Evolutionary conservation across 345 rosid species (phyloP), one percentile per base, ranked within the genome.

Genomic region (Boechera divaricarpa): DNA sequence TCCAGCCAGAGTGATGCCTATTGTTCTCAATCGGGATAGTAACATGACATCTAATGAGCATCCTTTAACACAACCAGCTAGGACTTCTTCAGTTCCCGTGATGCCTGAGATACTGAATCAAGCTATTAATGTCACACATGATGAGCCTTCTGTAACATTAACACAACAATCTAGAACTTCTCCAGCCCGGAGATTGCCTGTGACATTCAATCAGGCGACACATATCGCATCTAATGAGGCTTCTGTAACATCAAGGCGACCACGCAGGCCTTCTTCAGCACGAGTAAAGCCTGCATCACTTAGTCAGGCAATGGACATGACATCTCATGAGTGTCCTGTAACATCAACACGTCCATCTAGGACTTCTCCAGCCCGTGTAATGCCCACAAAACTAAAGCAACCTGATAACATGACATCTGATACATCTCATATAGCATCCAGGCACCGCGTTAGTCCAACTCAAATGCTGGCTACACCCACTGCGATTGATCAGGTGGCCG

Each of bases 1-100:
- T 68, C 82, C 82, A 45, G 79, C 78, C 12, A 45, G 82, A 62
- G 79, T 74, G 39, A 79, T 79, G 75, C 82, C 79, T 73, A 10
- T 73, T 2, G 79, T 79, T 11, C 75, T 79, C 73, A 41, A 24
- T 60, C 41, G 49, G 16, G 81, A 66, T 39, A 49, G 73, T 66
- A 66, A 72, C 42, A 24, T 66, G 63, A 72, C 6, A 78, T 58
- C 68, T 51, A 39, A 59, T 66, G 77, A 51, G 41, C 63, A 57
- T 72, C 63, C 73, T 72, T 21, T 28, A 70, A 58, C 68, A 58
- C 74, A 68, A 73, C 74, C 75, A 61, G 70, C 65, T 62, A 79
- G 70, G 62, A 73, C 75, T 54, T 52, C 81, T 59, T 68, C 82
- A 33, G 70, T 28, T 67, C 75, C 78, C 3, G 66, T 60, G 16